These are phyloP conservation scores for Coprinellus micaceus DNA, from an alignment of 768 basidiomycete species.

Conservation along the genomic window DNA sequence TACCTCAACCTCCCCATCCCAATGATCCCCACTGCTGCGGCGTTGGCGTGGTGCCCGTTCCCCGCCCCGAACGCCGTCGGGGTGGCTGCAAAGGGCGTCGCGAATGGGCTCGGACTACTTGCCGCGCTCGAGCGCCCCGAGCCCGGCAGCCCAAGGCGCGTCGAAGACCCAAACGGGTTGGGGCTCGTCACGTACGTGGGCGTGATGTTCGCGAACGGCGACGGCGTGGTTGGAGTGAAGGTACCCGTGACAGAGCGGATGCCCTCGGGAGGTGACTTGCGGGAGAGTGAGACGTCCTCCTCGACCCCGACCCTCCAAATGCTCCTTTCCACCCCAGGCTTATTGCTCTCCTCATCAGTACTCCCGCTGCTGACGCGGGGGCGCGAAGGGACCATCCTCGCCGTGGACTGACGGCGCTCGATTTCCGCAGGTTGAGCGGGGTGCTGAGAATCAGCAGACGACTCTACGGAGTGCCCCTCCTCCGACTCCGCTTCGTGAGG, in stretches of 20 bases:
- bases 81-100: not conserved
- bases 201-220: no score
- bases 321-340: constrained; percentile 33
- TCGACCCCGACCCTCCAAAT: constrained; percentile 76
- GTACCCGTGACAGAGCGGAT: no score
- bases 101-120: no score
- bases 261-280: no score
- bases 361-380: constrained; percentile 4
- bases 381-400: no score
- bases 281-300: no score
- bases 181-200: no score
- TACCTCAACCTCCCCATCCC: not conserved
- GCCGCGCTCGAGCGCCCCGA: no score
- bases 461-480: not conserved
- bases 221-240: no score
- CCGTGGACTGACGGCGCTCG: not conserved
- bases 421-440: not conserved
- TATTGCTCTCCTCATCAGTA: not conserved
- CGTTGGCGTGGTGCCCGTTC: no score
- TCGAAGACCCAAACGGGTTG: constrained; percentile 31
- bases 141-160: not conserved
- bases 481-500: no score
- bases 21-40: not conserved
- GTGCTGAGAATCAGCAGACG: not conserved
- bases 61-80: not conserved